Evolutionary conservation across 1,284 basidiomycete species (phyloP).

Genomic region (Moniliophthora roreri): DNA sequence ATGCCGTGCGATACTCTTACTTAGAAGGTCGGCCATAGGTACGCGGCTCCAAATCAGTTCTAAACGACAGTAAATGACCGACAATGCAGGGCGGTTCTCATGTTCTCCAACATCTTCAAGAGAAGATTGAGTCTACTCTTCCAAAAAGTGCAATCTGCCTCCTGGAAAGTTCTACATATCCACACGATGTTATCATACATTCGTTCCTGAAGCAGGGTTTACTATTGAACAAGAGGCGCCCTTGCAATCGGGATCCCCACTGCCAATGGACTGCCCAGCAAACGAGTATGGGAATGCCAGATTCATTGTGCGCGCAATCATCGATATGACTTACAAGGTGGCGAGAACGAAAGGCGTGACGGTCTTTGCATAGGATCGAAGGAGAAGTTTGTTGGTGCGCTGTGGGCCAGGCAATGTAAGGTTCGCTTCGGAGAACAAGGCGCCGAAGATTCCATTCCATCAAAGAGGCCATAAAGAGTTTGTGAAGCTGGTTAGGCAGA

Average conservation of each 20-base stretch:
- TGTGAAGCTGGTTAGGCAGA: constrained; percentile 1
- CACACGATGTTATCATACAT: constrained; percentile 13
- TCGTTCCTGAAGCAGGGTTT: constrained; percentile 14
- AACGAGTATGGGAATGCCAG: constrained; percentile 16
- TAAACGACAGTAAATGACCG: no score
- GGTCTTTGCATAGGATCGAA: constrained; percentile 14
- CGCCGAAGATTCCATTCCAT: constrained; percentile 14
- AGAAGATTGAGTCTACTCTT: constrained; percentile 11
- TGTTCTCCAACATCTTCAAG: constrained; percentile 19
- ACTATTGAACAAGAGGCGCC: constrained; percentile 17
- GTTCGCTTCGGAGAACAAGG: neutral
- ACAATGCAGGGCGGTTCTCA: constrained; percentile 18
- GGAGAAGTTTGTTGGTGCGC: constrained; percentile 8
- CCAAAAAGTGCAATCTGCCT: constrained; percentile 4
- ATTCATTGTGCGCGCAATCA: constrained; percentile 12
- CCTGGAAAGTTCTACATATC: constrained; percentile 12
- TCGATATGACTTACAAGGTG: constrained; percentile 9
- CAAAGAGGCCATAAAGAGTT: constrained; percentile 8
- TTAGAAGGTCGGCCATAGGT: constrained; percentile 19
- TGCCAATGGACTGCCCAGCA: constrained; percentile 8
- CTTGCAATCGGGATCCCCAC: constrained; percentile 9
- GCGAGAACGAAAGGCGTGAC: constrained; percentile 11
- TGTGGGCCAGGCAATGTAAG: constrained; percentile 11
- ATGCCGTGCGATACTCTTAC: constrained; percentile 22
- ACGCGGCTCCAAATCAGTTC: neutral